A percentile compares a stretch with the other conserved stretches of the same genome.
These are phyloP conservation scores for Platismatia glauca DNA, from an alignment of 495 filamentous ascomycete species.

Conservation along the genomic window DNA sequence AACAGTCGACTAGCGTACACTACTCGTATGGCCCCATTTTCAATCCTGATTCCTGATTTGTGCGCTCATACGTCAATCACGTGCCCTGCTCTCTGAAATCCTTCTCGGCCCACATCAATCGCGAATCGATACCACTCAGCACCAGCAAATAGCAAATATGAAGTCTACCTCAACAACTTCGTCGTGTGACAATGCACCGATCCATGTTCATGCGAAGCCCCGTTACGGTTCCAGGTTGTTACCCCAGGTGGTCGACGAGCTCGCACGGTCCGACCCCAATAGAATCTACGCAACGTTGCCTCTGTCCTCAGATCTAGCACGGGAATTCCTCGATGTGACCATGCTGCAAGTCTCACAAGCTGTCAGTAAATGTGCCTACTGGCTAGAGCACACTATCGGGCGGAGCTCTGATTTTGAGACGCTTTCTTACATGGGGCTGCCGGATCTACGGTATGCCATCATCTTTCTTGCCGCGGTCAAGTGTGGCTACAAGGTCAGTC, in stretches of 20 bases:
- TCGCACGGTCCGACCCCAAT: conserved; percentile 29
- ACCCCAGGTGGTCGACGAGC: conserved; percentile 37
- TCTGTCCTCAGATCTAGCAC: conserved; percentile 14
- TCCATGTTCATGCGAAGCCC: neutral
- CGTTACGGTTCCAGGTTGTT: conserved; percentile 18
- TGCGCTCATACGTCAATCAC: no score
- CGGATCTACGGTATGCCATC: conserved; percentile 28
- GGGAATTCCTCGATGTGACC: conserved; percentile 26
- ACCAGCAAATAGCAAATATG: neutral
- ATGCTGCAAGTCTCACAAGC: conserved; percentile 25
- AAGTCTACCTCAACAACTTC: neutral
- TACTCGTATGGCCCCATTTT: no score
- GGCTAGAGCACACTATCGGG: conserved; percentile 31
- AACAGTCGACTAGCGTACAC: no score
- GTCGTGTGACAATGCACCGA: neutral
- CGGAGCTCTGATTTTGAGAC: conserved; percentile 24
- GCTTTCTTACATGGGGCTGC: conserved; percentile 26
- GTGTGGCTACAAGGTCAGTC: conserved; percentile 29
- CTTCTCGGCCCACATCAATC: no score
- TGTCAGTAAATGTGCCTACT: conserved; percentile 25
- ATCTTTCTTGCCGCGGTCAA: conserved; percentile 30
- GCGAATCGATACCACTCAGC: no score
- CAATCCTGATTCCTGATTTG: no score
- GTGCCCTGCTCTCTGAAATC: no score
- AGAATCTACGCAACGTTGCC: conserved; percentile 25